Evolutionary conservation across 768 basidiomycete genomes (phyloP).

Genomic region (Cantharellus cinnabarinus): DNA sequence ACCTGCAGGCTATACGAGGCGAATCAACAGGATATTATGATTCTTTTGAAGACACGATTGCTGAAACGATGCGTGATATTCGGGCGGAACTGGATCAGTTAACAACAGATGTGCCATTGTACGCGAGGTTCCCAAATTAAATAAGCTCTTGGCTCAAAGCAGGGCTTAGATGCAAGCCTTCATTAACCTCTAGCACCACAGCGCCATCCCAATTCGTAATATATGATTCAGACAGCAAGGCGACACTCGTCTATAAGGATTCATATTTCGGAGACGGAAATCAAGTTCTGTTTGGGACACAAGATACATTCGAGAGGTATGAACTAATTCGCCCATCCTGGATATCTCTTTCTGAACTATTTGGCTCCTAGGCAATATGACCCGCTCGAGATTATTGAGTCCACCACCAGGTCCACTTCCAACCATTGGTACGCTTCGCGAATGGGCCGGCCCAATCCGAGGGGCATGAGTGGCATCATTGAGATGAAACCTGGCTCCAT

Average conservation of each 20-base stretch:
- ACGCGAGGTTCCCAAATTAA: too few species aligned
- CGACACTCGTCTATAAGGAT: not conserved
- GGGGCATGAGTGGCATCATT: not conserved
- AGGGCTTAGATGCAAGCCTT: too few species aligned
- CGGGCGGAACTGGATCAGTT: too few species aligned
- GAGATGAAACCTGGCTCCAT: not conserved
- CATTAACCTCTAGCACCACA: not conserved
- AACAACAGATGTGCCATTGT: too few species aligned
- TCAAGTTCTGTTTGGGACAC: not conserved
- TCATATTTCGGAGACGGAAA: too few species aligned
- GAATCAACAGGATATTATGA: too few species aligned
- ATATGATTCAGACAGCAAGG: not conserved
- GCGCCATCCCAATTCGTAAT: not conserved
- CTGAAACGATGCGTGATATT: too few species aligned
- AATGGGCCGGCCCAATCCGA: not conserved
- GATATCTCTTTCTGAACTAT: not conserved
- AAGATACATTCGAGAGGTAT: not conserved
- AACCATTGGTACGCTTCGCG: conserved; percentile 1
- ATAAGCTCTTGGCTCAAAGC: too few species aligned
- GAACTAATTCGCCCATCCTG: not conserved
- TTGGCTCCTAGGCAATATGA: not conserved
- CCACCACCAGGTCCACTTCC: not conserved
- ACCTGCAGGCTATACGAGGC: too few species aligned
- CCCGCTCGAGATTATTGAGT: not conserved
- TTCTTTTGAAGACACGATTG: too few species aligned